phyloP scores from a whole-genome alignment of 352 stramenopile species.

The Pythium sp. region DNA sequence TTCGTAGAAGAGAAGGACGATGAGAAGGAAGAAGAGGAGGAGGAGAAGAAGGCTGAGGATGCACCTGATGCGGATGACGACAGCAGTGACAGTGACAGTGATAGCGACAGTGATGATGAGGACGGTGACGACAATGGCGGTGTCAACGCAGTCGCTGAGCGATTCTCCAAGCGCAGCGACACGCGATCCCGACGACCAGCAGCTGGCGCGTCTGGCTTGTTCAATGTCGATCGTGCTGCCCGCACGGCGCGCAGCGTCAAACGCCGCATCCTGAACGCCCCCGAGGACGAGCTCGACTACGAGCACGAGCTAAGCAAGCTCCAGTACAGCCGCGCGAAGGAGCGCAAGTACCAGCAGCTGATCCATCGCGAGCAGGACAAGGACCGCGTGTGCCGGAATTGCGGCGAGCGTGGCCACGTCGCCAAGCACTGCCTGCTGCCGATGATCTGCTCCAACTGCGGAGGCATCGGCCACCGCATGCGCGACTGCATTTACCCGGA shows the following conservation, averaged over 20 bases:
- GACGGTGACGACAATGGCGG: not conserved
- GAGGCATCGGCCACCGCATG: constrained; percentile 56
- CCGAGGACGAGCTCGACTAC: constrained; percentile 61
- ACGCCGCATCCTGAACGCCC: constrained; percentile 21
- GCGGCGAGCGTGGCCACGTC: constrained; percentile 68
- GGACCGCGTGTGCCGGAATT: constrained; percentile 72
- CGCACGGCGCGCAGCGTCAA: constrained; percentile 18
- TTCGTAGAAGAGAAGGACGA: constrained; percentile 18
- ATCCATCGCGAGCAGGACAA: constrained; percentile 53
- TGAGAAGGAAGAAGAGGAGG: constrained; percentile 14
- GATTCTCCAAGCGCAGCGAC: constrained; percentile 1
- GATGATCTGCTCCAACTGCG: constrained; percentile 76
- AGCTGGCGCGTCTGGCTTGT: constrained; percentile 2
- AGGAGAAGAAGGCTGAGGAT: constrained; percentile 12
- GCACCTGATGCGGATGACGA: constrained; percentile 15
- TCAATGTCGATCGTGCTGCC: constrained; percentile 1
- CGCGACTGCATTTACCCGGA: constrained; percentile 44
- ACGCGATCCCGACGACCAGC: not conserved
- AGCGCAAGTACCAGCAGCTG: constrained; percentile 65
- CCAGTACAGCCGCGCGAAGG: constrained; percentile 32
- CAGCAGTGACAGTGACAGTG: constrained; percentile 4
- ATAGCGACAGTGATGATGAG: constrained; percentile 17
- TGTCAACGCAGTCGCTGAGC: not conserved
- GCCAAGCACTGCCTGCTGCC: constrained; percentile 69
- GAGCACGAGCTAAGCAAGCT: constrained; percentile 61